Base-by-base conservation (phyloP, 2,329 filamentous ascomycete species). In the Amphichorda felina region DNA sequence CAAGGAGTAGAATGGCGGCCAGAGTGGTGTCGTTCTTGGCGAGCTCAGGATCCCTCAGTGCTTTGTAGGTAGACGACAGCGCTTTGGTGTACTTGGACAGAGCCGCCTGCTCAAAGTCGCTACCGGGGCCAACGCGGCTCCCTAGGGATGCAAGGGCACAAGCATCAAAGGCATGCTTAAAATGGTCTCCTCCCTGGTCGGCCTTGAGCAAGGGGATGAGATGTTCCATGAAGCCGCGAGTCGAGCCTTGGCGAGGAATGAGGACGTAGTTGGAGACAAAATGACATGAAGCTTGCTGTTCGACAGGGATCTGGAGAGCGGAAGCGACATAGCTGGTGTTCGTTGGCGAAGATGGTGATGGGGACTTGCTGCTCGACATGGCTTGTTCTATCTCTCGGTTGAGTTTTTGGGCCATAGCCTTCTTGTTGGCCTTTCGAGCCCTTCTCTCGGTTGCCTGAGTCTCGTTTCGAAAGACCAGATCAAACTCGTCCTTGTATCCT, bases 381-480 rank as follows among this genome's bases (percentile, higher is more conserved):
- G 4, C 22, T 5, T 13, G n/a, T 16, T 8, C 33, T 5, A 8
- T 27, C 43, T 44, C n/a, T 42, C 39, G 11, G 32, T 45, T 53
- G 18, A 46, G 41, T 44, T 55, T 68, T 18, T 56, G 53, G 10
- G 51, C 50, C 25, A 57, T 43, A 2, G 57, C 55, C 43, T 71
- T 75, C 49, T 60, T 66, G 50, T 54, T 70, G 29, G 68, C 65
- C 47, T 69, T 75, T 38, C 68, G 66, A 13, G 72, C 76, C 47
- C 76, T 68, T 41, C 70, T 66, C 47, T 77, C 75, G 24, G 78
- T 79, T 2, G 77, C 75, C 44, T 73, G 71, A 19, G 79, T 83
- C 57, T 83, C 79, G 51, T 83, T 79, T 38, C 79, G 74, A 46
- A 83, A 82, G 37, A 84, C 71, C 17, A 83, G 58, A 45, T 84